Evolutionary conservation across 2,329 filamentous ascomycete species (phyloP).

Genomic region (Scedosporium dehoogii): DNA sequence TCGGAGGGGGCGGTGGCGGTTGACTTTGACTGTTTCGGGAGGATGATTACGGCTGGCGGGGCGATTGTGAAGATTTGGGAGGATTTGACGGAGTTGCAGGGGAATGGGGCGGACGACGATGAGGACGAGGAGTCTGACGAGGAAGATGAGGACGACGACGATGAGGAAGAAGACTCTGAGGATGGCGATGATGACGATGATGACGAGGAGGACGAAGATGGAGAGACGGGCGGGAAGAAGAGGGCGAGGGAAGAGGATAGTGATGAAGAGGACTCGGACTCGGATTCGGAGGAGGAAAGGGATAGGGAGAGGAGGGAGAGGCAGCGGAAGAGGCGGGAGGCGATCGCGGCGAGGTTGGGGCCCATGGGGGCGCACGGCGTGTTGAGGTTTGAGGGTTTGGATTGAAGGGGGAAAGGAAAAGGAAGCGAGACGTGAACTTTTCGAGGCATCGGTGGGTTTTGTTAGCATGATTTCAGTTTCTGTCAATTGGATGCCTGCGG

Average conservation of each 20-base stretch:
- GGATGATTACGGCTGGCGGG: constrained; percentile 86
- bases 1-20: constrained; percentile 75
- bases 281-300: constrained; percentile 26
- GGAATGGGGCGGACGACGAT: constrained; percentile 32
- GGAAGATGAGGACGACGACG: constrained; percentile 29
- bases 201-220: constrained; percentile 28
- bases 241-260: constrained; percentile 37
- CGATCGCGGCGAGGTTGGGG: constrained; percentile 31
- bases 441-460: too few relatives aligned
- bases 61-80: constrained; percentile 86
- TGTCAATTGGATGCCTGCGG: not conserved
- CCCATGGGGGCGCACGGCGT: constrained; percentile 41
- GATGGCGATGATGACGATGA: constrained; percentile 34
- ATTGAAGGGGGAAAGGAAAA: constrained; percentile 19
- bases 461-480: too few relatives aligned
- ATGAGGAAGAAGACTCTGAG: constrained; percentile 33
- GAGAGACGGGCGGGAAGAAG: constrained; percentile 23
- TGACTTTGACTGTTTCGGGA: constrained; percentile 72
- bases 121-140: constrained; percentile 37
- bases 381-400: constrained; percentile 38
- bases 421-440: not conserved
- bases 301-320: constrained; percentile 3
- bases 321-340: constrained; percentile 10
- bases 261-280: constrained; percentile 24
- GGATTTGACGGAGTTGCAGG: constrained; percentile 53